Base-by-base conservation (phyloP, 2,329 filamentous ascomycete genomes). In the Bipolaris victoriae region DNA sequence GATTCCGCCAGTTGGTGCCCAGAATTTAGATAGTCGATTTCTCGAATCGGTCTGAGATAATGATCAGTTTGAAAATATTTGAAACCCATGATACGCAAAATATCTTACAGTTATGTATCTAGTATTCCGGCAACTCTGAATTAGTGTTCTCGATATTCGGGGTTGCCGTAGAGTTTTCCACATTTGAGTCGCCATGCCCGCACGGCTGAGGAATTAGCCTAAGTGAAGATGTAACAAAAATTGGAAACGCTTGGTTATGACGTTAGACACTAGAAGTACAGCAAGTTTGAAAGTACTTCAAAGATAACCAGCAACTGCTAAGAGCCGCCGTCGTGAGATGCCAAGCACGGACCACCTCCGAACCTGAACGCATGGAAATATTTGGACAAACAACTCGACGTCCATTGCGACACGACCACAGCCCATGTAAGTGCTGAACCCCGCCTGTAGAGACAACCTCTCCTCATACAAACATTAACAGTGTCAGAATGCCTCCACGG, bases 1-100 rank as follows among this genome's bases (percentile, higher is more conserved):
- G 52, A 90, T 86, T 7, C 89, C 88, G 41, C 88, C 88, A 0
- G 88, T 90, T 2, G 92, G 91, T 26, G 88, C 82, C 91, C 93
- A 97, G 76, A 92, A 85, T 44, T 82, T 87, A 3, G 91, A 94
- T 9, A 94, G 76, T 61, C 88, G 82, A 68, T 79, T 82, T 62
- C 86, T 79, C 44, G 81, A 78, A 76, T 88, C 85, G 63, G 74
- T 75, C 84, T 88, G 7, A 3, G 1, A 1, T 35, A 15, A 15
- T 1, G 2, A 35, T 54, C 16, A 55, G 4, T 29, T 7, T 24
- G 5, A 7, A n/a, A 2, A 20, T 7, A 37, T 4, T 2, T 4
- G 11, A 29, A 15, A 6, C 1, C 5, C 5, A 1, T 11, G 16
- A 5, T 3, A 3, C 11, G 3, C 22, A 7, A 7, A 15, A 11